These are phyloP conservation scores for Boletus barrowsii DNA, from an alignment of 768 basidiomycete species.

Conservation along the genomic window DNA sequence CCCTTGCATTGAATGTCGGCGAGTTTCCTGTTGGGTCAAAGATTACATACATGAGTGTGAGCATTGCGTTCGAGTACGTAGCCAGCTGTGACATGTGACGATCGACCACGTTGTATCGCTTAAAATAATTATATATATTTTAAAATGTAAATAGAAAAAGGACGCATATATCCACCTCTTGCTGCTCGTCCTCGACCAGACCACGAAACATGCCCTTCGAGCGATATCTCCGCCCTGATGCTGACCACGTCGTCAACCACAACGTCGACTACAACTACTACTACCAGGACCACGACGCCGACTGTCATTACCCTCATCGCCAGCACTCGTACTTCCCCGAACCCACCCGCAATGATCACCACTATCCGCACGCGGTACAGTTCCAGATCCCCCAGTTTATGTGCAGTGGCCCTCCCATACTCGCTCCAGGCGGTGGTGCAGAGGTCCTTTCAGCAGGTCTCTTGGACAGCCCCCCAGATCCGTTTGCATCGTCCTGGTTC, in stretches of 20 bases:
- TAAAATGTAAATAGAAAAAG: too few relatives aligned
- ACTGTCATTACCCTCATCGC: conserved; percentile 7
- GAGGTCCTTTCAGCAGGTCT: conserved; percentile 61
- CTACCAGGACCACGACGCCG: conserved; percentile 17
- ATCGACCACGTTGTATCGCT: conserved; percentile 25
- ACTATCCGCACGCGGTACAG: conserved; percentile 32
- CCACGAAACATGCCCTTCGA: conserved; percentile 39
- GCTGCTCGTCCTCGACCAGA: not conserved
- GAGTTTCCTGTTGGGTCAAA: conserved; percentile 9
- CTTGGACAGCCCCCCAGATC: conserved; percentile 21
- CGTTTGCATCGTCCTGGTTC: conserved; percentile 47
- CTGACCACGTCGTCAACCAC: not conserved
- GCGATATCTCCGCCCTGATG: conserved; percentile 35
- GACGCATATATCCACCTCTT: too few relatives aligned
- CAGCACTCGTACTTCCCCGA: conserved; percentile 2
- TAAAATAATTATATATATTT: not conserved
- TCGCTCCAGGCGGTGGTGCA: conserved; percentile 71
- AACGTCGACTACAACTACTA: conserved; percentile 4
- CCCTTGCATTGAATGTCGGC: not conserved
- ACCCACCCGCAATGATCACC: not conserved
- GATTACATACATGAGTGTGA: conserved; percentile 21
- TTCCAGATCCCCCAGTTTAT: conserved; percentile 70
- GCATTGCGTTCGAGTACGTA: conserved; percentile 26
- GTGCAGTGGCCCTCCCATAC: conserved; percentile 51
- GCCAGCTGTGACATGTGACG: conserved; percentile 27